Conservation (phyloP, 2,329 filamentous ascomycete genomes). For the Aschersonia sp. region DNA sequence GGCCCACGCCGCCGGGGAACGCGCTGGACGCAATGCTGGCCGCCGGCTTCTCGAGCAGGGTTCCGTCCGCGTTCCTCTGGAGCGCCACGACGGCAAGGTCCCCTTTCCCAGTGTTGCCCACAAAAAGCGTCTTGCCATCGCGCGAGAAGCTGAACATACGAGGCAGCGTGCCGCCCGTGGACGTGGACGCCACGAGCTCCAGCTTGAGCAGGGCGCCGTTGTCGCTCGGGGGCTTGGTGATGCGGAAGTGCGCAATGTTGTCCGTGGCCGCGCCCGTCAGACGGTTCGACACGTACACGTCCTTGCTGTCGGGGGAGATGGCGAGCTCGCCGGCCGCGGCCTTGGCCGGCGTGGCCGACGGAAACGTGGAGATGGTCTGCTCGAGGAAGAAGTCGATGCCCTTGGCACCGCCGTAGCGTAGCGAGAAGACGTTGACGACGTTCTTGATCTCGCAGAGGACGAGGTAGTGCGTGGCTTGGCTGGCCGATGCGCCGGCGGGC, state of each 20-base stretch:
- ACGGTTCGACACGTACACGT: constrained; percentile 38
- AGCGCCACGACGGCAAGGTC: constrained; percentile 24
- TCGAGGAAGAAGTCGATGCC: constrained; percentile 19
- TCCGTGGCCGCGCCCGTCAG: constrained; percentile 28
- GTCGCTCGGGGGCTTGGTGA: constrained; percentile 9
- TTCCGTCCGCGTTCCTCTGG: constrained; percentile 10
- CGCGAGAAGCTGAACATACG: constrained; percentile 30
- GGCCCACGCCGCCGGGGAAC: constrained; percentile 11
- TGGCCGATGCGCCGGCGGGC: constrained; percentile 12
- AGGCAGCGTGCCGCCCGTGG: constrained; percentile 22
- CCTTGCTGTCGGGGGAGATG: constrained; percentile 23
- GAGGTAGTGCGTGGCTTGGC: constrained; percentile 27
- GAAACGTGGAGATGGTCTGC: constrained; percentile 27
- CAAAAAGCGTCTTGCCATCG: constrained; percentile 24
- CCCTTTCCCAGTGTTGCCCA: constrained; percentile 29
- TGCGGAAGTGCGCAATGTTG: constrained; percentile 30
- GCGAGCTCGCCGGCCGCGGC: constrained; percentile 31
- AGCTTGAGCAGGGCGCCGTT: constrained; percentile 13
- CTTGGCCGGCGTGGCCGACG: constrained; percentile 13
- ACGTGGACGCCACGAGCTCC: constrained; percentile 17
- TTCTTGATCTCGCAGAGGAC: constrained; percentile 32
- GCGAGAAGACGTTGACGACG: constrained; percentile 25
- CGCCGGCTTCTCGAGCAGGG: constrained; percentile 12
- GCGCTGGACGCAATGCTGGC: constrained; percentile 10
- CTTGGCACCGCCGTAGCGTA: constrained; percentile 20